Evolutionary conservation across 441 rosid species (phyloP), one percentile per base, ranked within the genome.

Genomic region (Gossypium aridum): DNA sequence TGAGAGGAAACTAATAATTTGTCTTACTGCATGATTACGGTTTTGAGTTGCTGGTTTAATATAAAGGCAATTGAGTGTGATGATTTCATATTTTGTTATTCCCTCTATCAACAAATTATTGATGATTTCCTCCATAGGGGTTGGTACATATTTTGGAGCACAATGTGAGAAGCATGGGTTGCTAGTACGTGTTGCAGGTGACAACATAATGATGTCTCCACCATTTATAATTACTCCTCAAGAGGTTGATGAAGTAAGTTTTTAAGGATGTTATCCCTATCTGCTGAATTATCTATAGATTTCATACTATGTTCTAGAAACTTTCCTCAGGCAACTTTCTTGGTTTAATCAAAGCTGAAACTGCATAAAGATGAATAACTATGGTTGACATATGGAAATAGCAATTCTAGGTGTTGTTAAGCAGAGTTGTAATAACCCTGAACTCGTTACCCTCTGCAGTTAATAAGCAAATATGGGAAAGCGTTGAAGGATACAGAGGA

Each of bases 141-240:
- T 96, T 56, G 98, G 97, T 0, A 87, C 93, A 72, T 96, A 87
- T 80, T 96, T 93, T 74, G 98, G 92, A 83, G 91, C 94, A 0
- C 89, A 89, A 76, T 93, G 99, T 17, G 81, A 89, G 85, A 89
- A 90, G 83, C 85, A 74, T 0, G 98, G 98, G 56, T 84, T 96
- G 97, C 55, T 96, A 77, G 93, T 93, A 49, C 97, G 97, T 61
- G 89, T 92, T 67, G 80, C 97, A 10, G 98, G 99, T 45, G 98
- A 96, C 81, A 85, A 49, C 83, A 92, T 96, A 63, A 85, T 96
- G 98, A 92, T 92, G 99, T 93, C 90, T 73, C 98, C 99, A n/a
- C 98, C 97, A 2, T 83, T 89, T 53, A 87, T 87, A 64, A 91
- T 96, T 9, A 76, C 90, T 72, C 82, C 82, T 14, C 87, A 85